Percentiles rank a stretch among this genome's conserved stretches.
Evolutionary conservation across 2,329 filamentous ascomycete species (phyloP).

Genomic region (Aspergillus eucalypticola): DNA sequence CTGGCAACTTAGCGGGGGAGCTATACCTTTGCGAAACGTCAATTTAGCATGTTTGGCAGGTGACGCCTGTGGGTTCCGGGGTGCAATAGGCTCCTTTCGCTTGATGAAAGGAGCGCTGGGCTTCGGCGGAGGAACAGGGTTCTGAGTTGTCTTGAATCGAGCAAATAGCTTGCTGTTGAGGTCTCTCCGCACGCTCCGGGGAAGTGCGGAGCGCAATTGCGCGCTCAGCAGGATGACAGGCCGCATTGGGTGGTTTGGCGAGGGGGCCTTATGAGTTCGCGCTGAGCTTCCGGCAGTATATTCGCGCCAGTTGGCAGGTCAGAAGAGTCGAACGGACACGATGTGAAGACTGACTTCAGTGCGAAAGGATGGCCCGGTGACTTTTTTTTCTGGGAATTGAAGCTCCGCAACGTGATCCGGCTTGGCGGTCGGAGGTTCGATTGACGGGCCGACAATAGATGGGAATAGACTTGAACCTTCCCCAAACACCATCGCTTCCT

Average conservation of each 20-base stretch:
- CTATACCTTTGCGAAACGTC: slow-evolving; percentile 31
- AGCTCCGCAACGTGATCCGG: slow-evolving; percentile 4
- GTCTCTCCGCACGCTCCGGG: slow-evolving; percentile 28
- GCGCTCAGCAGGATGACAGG: slow-evolving; percentile 30
- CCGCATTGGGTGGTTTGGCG: slow-evolving; percentile 23
- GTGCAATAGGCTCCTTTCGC: slow-evolving; percentile 14
- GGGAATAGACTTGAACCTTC: neutral
- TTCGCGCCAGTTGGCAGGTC: neutral
- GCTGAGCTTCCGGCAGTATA: too few species aligned
- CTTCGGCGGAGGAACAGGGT: slow-evolving; percentile 25
- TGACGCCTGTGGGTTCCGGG: slow-evolving; percentile 18
- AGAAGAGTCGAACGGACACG: neutral
- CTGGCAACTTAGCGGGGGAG: neutral
- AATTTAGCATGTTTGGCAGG: slow-evolving; percentile 26
- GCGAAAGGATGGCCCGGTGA: neutral
- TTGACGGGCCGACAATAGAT: neutral
- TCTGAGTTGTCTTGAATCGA: slow-evolving; percentile 34
- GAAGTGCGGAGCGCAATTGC: slow-evolving; percentile 31
- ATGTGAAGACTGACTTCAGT: too few species aligned
- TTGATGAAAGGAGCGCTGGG: slow-evolving; percentile 22
- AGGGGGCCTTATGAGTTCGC: too few species aligned
- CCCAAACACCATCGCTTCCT: neutral
- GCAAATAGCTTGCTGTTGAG: slow-evolving; percentile 28
- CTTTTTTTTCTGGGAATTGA: neutral
- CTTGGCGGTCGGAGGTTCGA: slow-evolving; percentile 1